Conservation (phyloP, 108 stramenopile genomes). For the Cyclotella kingstonii region DNA sequence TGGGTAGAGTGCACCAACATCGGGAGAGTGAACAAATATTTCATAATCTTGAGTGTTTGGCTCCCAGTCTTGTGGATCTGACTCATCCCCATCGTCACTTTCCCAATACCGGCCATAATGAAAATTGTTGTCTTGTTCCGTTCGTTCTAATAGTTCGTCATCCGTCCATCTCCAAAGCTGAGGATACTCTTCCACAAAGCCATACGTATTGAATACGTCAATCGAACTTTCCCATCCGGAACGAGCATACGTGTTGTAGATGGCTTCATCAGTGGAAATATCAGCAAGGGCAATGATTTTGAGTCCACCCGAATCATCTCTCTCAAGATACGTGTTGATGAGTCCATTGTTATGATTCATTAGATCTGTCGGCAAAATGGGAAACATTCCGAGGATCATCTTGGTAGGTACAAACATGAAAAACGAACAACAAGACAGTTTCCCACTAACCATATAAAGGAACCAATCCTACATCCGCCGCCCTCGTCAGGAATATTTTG, state of each 20-base stretch:
- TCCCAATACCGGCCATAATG: slow-evolving; percentile 17
- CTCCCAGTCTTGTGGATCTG: neutral
- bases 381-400: too few relatives aligned
- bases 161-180: slow-evolving; percentile 47
- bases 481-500: slow-evolving; percentile 29
- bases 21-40: slow-evolving; percentile 32
- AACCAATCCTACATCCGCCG: slow-evolving; percentile 31
- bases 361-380: slow-evolving; percentile 19
- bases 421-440: neutral
- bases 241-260: slow-evolving; percentile 40
- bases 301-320: slow-evolving; percentile 29
- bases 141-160: slow-evolving; percentile 4
- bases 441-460: slow-evolving; percentile 29
- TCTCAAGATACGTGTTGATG: slow-evolving; percentile 29
- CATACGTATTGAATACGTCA: slow-evolving; percentile 36
- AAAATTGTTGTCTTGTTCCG: slow-evolving; percentile 13
- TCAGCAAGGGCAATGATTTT: slow-evolving; percentile 18
- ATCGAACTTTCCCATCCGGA: slow-evolving; percentile 27
- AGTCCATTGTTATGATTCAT: slow-evolving; percentile 51
- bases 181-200: slow-evolving; percentile 49
- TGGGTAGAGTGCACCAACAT: slow-evolving; percentile 28
- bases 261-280: slow-evolving; percentile 25
- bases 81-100: neutral
- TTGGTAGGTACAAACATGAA: slow-evolving; percentile 1
- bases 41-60: slow-evolving; percentile 38